Evolutionary conservation across 768 basidiomycete genomes (phyloP).

Genomic region (Stropharia rugosoannulata): DNA sequence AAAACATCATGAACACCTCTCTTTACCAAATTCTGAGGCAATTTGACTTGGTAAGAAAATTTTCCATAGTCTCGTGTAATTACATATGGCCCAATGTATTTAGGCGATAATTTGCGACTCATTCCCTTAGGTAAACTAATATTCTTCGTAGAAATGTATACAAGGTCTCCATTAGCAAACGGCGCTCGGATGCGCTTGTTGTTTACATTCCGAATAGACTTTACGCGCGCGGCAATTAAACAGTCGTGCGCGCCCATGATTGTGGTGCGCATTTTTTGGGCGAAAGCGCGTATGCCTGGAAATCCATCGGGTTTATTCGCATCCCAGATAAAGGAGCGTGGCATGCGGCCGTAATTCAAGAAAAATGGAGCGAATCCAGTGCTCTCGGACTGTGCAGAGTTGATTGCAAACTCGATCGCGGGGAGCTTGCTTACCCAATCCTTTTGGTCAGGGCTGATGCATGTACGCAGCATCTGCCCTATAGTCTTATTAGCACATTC

Average conservation of each 20-base stretch:
- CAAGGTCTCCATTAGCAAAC: slow-evolving; percentile 12
- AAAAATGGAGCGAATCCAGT: slow-evolving; percentile 4
- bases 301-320: not conserved
- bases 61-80: slow-evolving; percentile 6
- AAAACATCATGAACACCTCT: slow-evolving; percentile 28
- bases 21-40: not conserved
- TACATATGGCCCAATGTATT: slow-evolving; percentile 18
- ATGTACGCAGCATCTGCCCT: slow-evolving; percentile 2
- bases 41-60: not conserved
- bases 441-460: not conserved
- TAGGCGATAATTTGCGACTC: slow-evolving; percentile 19
- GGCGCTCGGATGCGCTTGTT: slow-evolving; percentile 1
- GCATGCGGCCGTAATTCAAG: slow-evolving; percentile 3
- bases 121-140: slow-evolving; percentile 17
- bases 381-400: slow-evolving; percentile 1
- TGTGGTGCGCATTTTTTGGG: not conserved
- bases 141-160: slow-evolving; percentile 20
- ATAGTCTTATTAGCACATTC: slow-evolving; percentile 7
- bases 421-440: slow-evolving; percentile 4
- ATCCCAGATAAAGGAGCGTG: slow-evolving; percentile 1
- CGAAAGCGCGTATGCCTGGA: slow-evolving; percentile 2
- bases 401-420: slow-evolving; percentile 5
- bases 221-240: slow-evolving; percentile 1
- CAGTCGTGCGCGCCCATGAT: slow-evolving; percentile 5
- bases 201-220: not conserved